A percentile compares a stretch with the other conserved stretches of the same genome.
Evolutionary conservation across 75 land plant species (phyloP).

Genomic region (Larix kaempferi): DNA sequence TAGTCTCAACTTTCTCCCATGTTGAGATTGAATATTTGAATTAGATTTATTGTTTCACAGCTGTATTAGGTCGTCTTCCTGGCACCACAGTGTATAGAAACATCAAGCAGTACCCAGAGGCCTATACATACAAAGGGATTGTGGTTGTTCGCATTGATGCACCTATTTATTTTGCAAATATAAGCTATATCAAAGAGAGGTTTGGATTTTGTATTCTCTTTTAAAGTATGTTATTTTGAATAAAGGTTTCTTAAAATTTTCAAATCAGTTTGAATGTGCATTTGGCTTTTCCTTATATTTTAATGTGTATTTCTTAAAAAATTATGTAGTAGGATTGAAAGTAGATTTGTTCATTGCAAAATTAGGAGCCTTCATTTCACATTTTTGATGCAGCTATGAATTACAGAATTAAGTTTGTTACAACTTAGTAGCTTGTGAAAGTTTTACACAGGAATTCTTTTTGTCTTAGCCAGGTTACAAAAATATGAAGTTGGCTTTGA

Average conservation of each 20-base stretch:
- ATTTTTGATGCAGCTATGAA: neutral
- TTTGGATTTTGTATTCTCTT: constrained; percentile 6
- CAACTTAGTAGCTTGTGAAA: neutral
- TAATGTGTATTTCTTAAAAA: neutral
- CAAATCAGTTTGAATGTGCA: neutral
- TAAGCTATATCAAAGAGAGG: constrained; percentile 93
- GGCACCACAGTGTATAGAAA: constrained; percentile 97
- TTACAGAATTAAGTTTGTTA: neutral
- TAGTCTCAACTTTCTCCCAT: neutral
- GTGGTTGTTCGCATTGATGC: constrained; percentile 94
- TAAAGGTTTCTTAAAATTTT: neutral
- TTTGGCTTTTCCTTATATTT: neutral
- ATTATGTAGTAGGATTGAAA: neutral
- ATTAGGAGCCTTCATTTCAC: neutral
- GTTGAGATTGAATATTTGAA: neutral
- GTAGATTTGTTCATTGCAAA: neutral
- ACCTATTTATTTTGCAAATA: constrained; percentile 98
- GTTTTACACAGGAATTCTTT: neutral
- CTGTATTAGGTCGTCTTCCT: constrained; percentile 92
- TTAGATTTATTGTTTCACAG: constrained; percentile 37
- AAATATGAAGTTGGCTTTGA: constrained; percentile 68
- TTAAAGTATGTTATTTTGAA: neutral
- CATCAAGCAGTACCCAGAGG: constrained; percentile 87
- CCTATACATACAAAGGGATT: constrained; percentile 94
- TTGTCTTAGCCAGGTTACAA: constrained; percentile 52